A percentile compares a stretch with the other conserved stretches of the same genome.
These are phyloP conservation scores for Quercus berberidifolia DNA, from an alignment of 306 rosid genomes.

Conservation along the genomic window DNA sequence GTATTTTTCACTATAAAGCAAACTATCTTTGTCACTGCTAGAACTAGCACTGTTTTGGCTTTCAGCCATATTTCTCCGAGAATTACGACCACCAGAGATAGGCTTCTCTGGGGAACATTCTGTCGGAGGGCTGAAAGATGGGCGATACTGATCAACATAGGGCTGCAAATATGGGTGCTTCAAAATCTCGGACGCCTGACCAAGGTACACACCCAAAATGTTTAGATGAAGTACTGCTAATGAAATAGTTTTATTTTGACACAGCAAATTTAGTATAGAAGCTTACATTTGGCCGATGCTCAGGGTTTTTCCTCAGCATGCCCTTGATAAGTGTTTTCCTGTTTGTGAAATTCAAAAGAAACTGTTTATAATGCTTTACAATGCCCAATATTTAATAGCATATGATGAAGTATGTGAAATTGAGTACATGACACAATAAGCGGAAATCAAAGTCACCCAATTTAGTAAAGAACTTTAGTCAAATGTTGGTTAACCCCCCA, in stretches of 20 bases:
- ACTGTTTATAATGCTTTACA: not conserved
- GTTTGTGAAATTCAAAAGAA: slow-evolving; percentile 24
- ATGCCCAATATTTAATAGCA: slow-evolving; percentile 16
- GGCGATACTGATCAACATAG: slow-evolving; percentile 74
- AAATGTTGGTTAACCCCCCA: no score
- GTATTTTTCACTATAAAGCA: slow-evolving; percentile 66
- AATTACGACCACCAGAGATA: slow-evolving; percentile 32
- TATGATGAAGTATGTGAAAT: not conserved
- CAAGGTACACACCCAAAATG: slow-evolving; percentile 21
- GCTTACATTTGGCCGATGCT: slow-evolving; percentile 91
- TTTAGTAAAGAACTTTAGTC: no score
- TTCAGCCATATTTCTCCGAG: slow-evolving; percentile 73
- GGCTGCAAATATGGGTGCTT: slow-evolving; percentile 97
- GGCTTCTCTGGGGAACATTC: slow-evolving; percentile 61
- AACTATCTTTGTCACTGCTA: slow-evolving; percentile 82
- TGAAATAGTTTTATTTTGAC: slow-evolving; percentile 8
- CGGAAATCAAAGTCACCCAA: no score
- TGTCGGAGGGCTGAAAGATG: slow-evolving; percentile 56
- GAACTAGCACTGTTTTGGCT: slow-evolving; percentile 88
- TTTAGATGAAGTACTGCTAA: slow-evolving; percentile 14
- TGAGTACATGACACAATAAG: not conserved
- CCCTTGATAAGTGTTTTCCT: slow-evolving; percentile 96
- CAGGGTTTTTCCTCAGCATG: slow-evolving; percentile 95
- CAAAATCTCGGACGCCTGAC: slow-evolving; percentile 91
- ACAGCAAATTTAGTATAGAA: slow-evolving; percentile 17